Evolutionary conservation across 306 rosid species (phyloP).

Genomic region (Glycine latifolia): DNA sequence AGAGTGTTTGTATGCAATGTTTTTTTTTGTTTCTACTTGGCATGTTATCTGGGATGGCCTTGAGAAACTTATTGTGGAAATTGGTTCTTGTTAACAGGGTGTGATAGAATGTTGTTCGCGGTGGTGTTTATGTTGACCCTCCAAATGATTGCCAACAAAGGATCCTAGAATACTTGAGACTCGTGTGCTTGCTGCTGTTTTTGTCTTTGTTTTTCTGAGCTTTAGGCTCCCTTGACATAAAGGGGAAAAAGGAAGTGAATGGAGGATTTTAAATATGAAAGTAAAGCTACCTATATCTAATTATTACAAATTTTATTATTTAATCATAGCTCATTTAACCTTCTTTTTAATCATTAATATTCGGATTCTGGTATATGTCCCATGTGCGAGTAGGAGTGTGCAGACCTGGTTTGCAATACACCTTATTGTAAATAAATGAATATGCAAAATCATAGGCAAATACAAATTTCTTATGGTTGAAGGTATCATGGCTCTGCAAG

Average conservation of each 20-base stretch:
- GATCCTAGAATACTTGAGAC: neutral
- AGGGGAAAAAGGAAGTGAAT: neutral
- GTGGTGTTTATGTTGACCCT: conserved; percentile 10
- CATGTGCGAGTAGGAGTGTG: conserved; percentile 1
- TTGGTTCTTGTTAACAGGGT: conserved; percentile 26
- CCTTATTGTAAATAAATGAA: neutral
- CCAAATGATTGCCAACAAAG: conserved; percentile 23
- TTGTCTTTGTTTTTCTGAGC: neutral
- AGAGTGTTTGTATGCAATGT: conserved; percentile 11
- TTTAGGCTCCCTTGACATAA: conserved; percentile 3
- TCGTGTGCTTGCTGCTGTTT: conserved; percentile 12
- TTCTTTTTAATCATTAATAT: no score
- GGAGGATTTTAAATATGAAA: neutral
- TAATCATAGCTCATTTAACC: neutral
- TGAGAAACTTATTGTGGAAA: conserved; percentile 17
- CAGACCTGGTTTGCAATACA: neutral
- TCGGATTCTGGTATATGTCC: neutral
- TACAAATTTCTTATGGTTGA: conserved; percentile 11
- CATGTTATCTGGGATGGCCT: neutral
- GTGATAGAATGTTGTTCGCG: conserved; percentile 5
- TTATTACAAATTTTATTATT: neutral
- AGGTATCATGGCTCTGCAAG: conserved; percentile 32
- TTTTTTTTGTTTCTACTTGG: neutral
- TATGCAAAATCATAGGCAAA: neutral
- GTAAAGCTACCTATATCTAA: neutral